Evolutionary conservation across 1,284 basidiomycete genomes (phyloP), one percentile per base, ranked within the genome.

Genomic region (Rhodotorula sp.): DNA sequence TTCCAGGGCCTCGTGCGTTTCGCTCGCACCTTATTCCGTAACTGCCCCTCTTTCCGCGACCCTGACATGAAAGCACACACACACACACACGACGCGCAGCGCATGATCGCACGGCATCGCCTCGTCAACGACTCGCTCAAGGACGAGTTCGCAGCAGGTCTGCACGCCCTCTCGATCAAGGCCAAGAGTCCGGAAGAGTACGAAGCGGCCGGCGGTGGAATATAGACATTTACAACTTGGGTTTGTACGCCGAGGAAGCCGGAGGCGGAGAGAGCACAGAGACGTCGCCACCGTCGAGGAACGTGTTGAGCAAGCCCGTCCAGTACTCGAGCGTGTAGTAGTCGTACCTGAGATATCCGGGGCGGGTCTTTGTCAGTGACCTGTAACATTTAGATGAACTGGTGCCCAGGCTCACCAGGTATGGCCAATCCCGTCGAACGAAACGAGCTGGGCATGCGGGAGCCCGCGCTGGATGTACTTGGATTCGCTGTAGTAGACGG

Each of bases 81-180:
- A n/a, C n/a, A n/a, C n/a, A n/a, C n/a, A n/a, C n/a, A n/a, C n/a
- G n/a, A n/a, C n/a, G n/a, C n/a, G 49, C 75, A 79, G 78, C 62
- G 73, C 29, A 61, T 67, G 29, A 76, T 79, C 52, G 75, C 75
- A 48, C 74, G 78, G 23, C 78, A 79, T 66, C 73, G 78, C 21
- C 62, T 79, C 51, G 75, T 79, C 61, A 78, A 79, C 69, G 70
- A 70, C n/a, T 39, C 78, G 34, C 68, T 79, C 5, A 73, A 74
- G 63, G 65, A 70, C 15, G 70, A 77, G 58, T 74, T 79, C 16
- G 74, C 70, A 14, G 67, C 47, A 5, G 78, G 78, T 1, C 63
- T 79, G 26, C 78, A 79, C 64, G 78, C 78, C 18, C 72, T 79
- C 20, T 67, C 69, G 57, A 77, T 79, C 73, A 76, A 73, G 49